phyloP scores from a whole-genome alignment of 257 asterid genomes.

The Solanum tarapatanum region DNA sequence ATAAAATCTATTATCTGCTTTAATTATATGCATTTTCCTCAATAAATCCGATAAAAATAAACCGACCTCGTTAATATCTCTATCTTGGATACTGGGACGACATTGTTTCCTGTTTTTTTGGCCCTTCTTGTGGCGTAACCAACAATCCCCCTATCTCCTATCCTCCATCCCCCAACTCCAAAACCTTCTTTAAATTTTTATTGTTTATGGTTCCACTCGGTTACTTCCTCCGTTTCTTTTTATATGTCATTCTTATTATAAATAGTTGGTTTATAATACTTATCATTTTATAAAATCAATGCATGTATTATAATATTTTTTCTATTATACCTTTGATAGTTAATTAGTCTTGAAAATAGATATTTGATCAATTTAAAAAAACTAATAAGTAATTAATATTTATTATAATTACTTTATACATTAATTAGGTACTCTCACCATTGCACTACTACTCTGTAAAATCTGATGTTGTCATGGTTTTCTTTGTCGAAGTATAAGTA shows the following conservation, averaged over 20 bases:
- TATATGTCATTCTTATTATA: too few species aligned
- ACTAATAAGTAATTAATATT: too few species aligned
- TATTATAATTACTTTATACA: neutral
- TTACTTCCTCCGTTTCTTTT: too few species aligned
- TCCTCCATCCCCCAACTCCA: neutral
- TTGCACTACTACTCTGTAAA: neutral
- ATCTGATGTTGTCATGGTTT: neutral
- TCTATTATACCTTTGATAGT: too few species aligned
- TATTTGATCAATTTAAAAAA: accelerated
- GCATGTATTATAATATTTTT: too few species aligned
- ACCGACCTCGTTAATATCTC: neutral
- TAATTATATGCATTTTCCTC: too few species aligned
- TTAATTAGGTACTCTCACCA: too few species aligned
- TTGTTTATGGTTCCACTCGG: neutral
- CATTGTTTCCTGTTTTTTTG: neutral
- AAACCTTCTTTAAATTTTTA: neutral
- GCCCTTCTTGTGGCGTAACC: neutral
- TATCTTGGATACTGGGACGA: neutral
- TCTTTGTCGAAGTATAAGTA: too few species aligned
- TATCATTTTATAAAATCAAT: too few species aligned
- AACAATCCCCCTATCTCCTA: neutral
- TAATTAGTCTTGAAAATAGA: too few species aligned
- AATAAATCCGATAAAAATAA: neutral
- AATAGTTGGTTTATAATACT: accelerated
- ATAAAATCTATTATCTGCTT: too few species aligned